phyloP scores from a whole-genome alignment of 2,329 filamentous ascomycete species.

The Hymenoscyphus repandus region DNA sequence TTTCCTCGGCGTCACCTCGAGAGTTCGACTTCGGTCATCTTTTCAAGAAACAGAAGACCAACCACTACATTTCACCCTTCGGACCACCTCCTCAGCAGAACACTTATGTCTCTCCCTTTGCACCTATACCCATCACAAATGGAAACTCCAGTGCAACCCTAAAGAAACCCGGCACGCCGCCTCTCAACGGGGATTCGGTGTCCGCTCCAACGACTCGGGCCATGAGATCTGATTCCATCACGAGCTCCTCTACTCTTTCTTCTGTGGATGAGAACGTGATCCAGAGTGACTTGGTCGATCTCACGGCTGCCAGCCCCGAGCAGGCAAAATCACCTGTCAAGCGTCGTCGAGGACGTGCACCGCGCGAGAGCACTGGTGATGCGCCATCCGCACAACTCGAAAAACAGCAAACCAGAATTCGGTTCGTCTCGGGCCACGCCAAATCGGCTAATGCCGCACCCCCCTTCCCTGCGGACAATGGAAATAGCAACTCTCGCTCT shows the following conservation, averaged over 20 bases:
- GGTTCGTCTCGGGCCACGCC: too few relatives aligned
- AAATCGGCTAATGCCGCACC: background rate
- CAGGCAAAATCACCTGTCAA: background rate
- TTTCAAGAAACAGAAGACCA: conserved; percentile 10
- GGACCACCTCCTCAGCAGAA: background rate
- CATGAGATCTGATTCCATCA: conserved; percentile 24
- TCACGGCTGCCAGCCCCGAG: too few relatives aligned
- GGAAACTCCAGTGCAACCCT: background rate
- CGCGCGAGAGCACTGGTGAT: too few relatives aligned
- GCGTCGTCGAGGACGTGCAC: background rate
- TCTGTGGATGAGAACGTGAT: conserved; percentile 31
- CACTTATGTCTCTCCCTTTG: background rate
- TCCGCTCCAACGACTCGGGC: background rate
- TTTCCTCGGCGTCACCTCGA: conserved; percentile 2
- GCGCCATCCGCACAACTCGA: too few relatives aligned
- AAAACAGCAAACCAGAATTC: too few relatives aligned
- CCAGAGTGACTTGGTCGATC: background rate
- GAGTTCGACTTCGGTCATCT: conserved; percentile 4
- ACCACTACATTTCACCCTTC: conserved; percentile 1
- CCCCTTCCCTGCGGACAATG: background rate
- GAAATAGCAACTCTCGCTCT: conserved; percentile 13
- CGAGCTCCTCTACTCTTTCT: conserved; percentile 34
- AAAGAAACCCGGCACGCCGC: background rate
- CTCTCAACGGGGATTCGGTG: background rate
- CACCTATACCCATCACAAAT: background rate